A percentile compares a stretch with the other conserved stretches of the same genome.
phyloP scores from a whole-genome alignment of 257 asterid species.

The Voacanga thouarsii region DNA sequence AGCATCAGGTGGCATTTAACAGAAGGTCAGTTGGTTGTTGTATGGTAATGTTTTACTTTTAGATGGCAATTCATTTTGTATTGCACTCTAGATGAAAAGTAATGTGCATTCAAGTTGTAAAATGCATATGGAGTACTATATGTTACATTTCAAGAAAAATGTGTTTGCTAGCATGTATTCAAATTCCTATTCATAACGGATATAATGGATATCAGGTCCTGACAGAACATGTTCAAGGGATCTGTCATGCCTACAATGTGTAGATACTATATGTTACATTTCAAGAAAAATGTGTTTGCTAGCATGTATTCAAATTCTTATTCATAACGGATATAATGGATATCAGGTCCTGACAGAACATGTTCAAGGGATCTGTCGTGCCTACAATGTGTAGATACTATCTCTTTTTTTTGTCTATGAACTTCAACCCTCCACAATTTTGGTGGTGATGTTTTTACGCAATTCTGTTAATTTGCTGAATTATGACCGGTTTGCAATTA shows the following conservation, averaged over 20 bases:
- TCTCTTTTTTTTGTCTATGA: background rate
- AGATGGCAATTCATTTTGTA: background rate
- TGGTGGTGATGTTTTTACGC: background rate
- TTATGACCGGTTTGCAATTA: background rate
- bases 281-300: too few relatives aligned
- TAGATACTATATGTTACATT: too few relatives aligned
- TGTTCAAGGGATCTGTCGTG: background rate
- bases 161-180: too few relatives aligned
- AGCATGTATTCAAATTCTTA: background rate
- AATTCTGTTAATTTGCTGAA: background rate
- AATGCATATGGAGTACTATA: too few relatives aligned
- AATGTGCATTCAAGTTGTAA: too few relatives aligned
- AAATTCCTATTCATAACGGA: background rate
- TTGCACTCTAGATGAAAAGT: too few relatives aligned
- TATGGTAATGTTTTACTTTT: background rate
- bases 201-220: background rate
- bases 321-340: background rate
- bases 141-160: too few relatives aligned
- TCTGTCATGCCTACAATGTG: background rate
- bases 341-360: background rate
- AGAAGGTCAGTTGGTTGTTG: constrained; percentile 50
- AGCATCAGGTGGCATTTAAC: constrained; percentile 95
- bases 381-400: background rate
- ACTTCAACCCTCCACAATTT: background rate
- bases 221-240: background rate